Evolutionary conservation across 805 yeast species (phyloP).

Genomic region (Blastobotrys mokoenaii): DNA sequence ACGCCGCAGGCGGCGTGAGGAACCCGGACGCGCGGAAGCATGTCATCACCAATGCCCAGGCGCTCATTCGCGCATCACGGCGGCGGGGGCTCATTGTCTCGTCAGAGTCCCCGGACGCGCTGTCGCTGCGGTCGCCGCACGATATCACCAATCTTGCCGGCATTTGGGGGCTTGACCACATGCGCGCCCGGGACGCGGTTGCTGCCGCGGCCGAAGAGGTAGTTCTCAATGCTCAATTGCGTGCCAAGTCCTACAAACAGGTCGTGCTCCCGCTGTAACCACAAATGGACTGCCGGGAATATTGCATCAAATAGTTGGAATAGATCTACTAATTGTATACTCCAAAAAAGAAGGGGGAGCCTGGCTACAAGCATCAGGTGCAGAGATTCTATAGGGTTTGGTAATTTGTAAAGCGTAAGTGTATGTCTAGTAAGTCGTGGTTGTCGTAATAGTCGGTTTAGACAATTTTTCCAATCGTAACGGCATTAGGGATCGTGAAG

Average conservation of each 20-base stretch:
- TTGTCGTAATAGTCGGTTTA: too few species aligned
- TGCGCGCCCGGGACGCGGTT: constrained; percentile 51
- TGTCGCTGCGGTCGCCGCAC: constrained; percentile 54
- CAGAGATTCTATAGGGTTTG: too few species aligned
- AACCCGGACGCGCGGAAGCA: constrained; percentile 42
- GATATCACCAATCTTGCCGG: constrained; percentile 62
- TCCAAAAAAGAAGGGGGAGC: too few species aligned
- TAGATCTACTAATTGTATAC: too few species aligned
- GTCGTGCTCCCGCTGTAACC: too few species aligned
- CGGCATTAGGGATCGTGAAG: constrained; percentile 28
- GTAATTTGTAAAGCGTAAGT: too few species aligned
- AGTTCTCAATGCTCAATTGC: constrained; percentile 63
- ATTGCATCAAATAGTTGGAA: too few species aligned
- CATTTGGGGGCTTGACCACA: constrained; percentile 62
- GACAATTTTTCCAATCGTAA: constrained; percentile 2
- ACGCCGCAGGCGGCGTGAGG: constrained; percentile 30
- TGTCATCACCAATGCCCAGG: constrained; percentile 62
- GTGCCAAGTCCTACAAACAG: constrained; percentile 72
- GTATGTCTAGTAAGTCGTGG: too few species aligned
- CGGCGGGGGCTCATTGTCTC: constrained; percentile 70
- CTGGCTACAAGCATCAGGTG: too few species aligned
- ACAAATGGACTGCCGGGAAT: too few species aligned
- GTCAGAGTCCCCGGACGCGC: constrained; percentile 53
- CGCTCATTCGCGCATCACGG: constrained; percentile 73
- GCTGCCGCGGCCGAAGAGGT: constrained; percentile 55